Evolutionary conservation across 169 alveolate genomes (phyloP), one percentile per base, ranked within the genome.

Genomic region (Eimeria brunetti): DNA sequence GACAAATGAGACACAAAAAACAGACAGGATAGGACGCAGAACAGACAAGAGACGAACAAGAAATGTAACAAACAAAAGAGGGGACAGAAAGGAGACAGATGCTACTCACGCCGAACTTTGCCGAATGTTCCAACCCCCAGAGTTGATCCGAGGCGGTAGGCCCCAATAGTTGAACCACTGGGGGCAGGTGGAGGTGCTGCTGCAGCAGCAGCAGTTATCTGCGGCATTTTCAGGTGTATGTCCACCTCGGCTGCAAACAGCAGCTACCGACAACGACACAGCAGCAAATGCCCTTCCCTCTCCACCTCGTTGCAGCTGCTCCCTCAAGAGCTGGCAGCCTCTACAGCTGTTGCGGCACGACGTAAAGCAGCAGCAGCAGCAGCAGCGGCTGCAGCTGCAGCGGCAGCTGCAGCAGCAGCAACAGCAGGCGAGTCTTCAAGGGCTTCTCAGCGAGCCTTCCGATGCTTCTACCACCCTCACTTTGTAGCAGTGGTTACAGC

Each of bases 101-200:
- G 6, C 24, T 2, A 44, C 97, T 24, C 24, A 95, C 97, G 88
- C 93, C 98, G 97, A 36, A 99, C 99, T 93, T 98, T 98, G 58
- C 99, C 99, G 96, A 99, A 99, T 58, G 99, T 98, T 27, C 99
- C 99, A 69, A 98, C 98, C 5, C 99, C 99, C 56, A 99, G 95
- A 33, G 99, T 98, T 78, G 97, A 96, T 44, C 98, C 99, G 95
- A 98, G 92, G 78, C 95, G 90, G 69, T 97, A 97, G 51, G 97
- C 96, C 46, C 97, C 97, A 49, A 97, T 95, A 9, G 88, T 62
- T 5, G 94, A 11, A 2, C 92, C 92, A 16, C 92, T 53, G 20
- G 62, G 58, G 16, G 56, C 84, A 11, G 75, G 46, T 12, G 93
- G 58, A 46, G 85, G 56, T 20, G 94, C 94, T 27, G 94, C 94